Evolutionary conservation across 2,329 filamentous ascomycete species (phyloP), one percentile per base, ranked within the genome.

Genomic region (Arachnopeziza araneosa): DNA sequence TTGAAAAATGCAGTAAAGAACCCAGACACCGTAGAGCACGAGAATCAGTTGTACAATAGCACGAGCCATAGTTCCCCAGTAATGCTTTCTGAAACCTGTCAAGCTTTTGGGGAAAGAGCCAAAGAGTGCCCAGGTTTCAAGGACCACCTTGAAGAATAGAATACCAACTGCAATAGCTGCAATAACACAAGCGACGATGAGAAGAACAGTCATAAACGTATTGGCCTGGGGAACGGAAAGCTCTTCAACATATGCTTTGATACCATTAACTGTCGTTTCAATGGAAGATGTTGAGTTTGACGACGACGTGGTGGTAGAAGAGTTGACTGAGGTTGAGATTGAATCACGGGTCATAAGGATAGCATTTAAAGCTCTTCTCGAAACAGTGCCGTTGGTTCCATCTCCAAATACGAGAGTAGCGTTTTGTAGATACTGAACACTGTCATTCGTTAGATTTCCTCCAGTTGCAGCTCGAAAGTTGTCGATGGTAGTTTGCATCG

Each of bases 1-100:
- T 72, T 99, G 95, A 75, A 93, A 98, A 64, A 99, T 84, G 74
- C 93, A 98, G 76, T 96, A 98, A 51, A 98, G 78, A 0, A 92
- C 91, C 95, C 95, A 98, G 63, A 96, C 84, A 63, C 95, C 91
- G 75, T 98, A 99, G 2, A 98, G 83, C 21, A 98, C 79, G 62
- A 98, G 81, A 68, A 99, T 92, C 74, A 99, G 81, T 66, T 90
- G 90, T 51, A 92, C 96, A 70, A 98, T 89, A 19, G 92, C 89
- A 63, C 93, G 90, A 52, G 88, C 90, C 73, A 99, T 88, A 58
- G 92, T 86, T 66, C 90, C 89, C 95, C 95, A 98, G 79, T 98
- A 98, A 74, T 96, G 90, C 77, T 96, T 90, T 66, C 95, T 89
- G 83, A 98, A 98, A 52, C 89, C 87, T 19, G 85, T 79, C 60